Conservation (phyloP, 1,284 basidiomycete genomes). For the Schizophyllum amplum region DNA sequence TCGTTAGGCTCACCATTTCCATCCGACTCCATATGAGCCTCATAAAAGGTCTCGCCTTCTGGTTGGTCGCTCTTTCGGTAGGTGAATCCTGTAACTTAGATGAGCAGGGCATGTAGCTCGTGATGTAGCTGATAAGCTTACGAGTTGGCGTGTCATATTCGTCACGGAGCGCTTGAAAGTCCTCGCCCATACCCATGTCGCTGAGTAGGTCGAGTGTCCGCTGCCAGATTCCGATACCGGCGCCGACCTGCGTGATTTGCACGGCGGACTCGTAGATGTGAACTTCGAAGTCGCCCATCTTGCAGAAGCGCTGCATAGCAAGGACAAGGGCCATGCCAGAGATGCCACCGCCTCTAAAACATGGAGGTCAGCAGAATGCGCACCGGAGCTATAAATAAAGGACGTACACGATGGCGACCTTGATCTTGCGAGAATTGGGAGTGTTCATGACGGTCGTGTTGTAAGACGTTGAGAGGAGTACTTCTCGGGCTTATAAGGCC, state of each 20-base stretch:
- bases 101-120: constrained; percentile 7
- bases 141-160: not conserved
- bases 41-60: constrained; percentile 11
- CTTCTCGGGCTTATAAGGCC: too few relatives aligned
- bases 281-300: constrained; percentile 15
- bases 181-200: constrained; percentile 21
- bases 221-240: constrained; percentile 27
- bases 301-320: constrained; percentile 16
- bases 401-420: not conserved
- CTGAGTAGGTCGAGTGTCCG: constrained; percentile 27
- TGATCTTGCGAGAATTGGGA: not conserved
- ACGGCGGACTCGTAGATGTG: constrained; percentile 28
- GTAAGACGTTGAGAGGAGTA: too few relatives aligned
- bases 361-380: not conserved
- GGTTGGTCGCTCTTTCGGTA: constrained; percentile 18
- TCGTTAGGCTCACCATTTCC: not conserved
- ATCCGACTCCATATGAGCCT: not conserved
- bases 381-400: not conserved
- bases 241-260: constrained; percentile 27
- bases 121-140: not conserved
- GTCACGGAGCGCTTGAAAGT: not conserved
- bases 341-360: constrained; percentile 28
- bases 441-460: not conserved
- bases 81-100: constrained; percentile 11
- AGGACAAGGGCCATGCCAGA: constrained; percentile 29